Base-by-base conservation (phyloP, 768 basidiomycete species). In the Trametes cubensis region DNA sequence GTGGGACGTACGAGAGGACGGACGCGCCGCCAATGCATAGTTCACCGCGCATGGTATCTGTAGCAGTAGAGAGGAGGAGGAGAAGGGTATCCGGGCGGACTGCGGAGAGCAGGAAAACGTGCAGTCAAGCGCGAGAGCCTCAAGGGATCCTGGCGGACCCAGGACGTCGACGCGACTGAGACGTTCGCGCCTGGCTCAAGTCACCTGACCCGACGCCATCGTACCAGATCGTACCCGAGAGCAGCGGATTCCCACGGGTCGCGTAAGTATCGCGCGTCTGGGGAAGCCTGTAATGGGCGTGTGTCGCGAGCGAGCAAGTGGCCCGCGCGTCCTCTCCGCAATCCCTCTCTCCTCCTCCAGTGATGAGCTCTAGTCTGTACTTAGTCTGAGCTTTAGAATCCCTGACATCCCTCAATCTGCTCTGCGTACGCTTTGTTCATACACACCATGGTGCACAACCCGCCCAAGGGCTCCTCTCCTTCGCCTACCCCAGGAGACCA, bases 21-120 rank as follows among this genome's bases (percentile, higher is more conserved):
- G 90, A 84, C 53, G 87, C 90, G 65, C 84, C 74, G 58, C 87
- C 85, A 46, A 93, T 82, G 73, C 89, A 92, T 62, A 89, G 67
- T 81, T 92, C 90, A 30, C 91, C 91, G 61, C 82, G 87, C 85
- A 92, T 85, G 51, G 44, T 65, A 50, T 58, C 25, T 20, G 52
- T 56, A 63, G 53, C 49, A 59, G 54, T 45, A 60, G 60, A 55
- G 49, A 47, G 55, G 56, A 64, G 54, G 50, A 66, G 55, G 25
- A 47, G 42, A 45, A 49, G 58, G 65, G 55, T 62, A 59, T 66
- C 60, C 65, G 38, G 61, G 49, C 41, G 48, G 53, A 41, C 55
- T 23, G 60, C 50, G 58, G 30, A n/a, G 53, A 39, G 53, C 41
- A 46, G 47, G 39, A 25, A 52, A 55, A 59, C 52, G 55, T 45